These are phyloP conservation scores for Acephala macrosclerotiorum DNA, from an alignment of 2,329 filamentous ascomycete species.

Conservation along the genomic window DNA sequence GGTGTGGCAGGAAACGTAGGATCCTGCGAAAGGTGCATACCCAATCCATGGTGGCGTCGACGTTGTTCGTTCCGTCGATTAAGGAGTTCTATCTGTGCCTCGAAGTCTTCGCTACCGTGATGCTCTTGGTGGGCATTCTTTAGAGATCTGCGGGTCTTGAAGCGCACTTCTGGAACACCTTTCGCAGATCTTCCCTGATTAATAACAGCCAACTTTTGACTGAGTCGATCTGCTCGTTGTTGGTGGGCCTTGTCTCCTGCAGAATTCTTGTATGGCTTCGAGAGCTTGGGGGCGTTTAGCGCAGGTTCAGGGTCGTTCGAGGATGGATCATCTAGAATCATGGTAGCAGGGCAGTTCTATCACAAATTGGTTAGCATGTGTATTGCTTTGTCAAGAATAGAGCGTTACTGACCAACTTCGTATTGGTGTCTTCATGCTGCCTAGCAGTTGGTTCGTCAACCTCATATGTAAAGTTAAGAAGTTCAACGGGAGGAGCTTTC, in stretches of 20 bases:
- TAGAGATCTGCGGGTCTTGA: conserved; percentile 25
- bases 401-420: conserved; percentile 1
- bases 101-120: conserved; percentile 19
- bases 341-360: not conserved
- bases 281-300: not conserved
- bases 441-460: conserved; percentile 58
- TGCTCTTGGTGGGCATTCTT: conserved; percentile 8
- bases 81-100: conserved; percentile 11
- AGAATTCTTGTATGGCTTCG: conserved; percentile 1
- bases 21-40: conserved; percentile 33
- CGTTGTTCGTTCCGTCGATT: conserved; percentile 19
- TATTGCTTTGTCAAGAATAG: not conserved
- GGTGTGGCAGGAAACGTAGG: conserved; percentile 60
- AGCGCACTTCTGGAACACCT: conserved; percentile 19
- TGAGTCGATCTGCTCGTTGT: conserved; percentile 25
- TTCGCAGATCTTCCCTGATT: conserved; percentile 29
- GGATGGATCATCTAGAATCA: conserved; percentile 2
- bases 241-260: conserved; percentile 16
- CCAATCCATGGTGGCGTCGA: conserved; percentile 34
- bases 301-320: not conserved
- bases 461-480: conserved; percentile 80
- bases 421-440: not conserved
- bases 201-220: conserved; percentile 27
- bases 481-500: conserved; percentile 79
- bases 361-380: not conserved